Base-by-base conservation (phyloP, 2,329 filamentous ascomycete species). In the Colletotrichum noveboracense region DNA sequence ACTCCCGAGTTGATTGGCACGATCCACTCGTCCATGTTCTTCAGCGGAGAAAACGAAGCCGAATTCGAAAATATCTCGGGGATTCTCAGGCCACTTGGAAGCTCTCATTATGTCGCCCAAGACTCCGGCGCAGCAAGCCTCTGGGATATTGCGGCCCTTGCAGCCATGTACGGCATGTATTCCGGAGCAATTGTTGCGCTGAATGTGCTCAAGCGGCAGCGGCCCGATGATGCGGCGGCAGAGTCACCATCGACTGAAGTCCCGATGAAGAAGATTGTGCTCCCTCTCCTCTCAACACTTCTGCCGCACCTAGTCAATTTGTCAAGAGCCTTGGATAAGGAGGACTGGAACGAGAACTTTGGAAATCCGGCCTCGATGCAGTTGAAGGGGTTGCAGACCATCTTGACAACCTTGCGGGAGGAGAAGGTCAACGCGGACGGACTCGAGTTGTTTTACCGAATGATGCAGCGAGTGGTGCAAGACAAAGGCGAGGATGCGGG, bases 141-240 rank as follows among this genome's bases (percentile, higher is more conserved):
- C n/a, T 78, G 74, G 26, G 80, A 82, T 61, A 71, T 79, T 13
- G 81, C 80, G 4, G 76, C 79, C 36, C 78, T 82, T 8, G 74
- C 80, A 9, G 66, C 74, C 61, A 82, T 82, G 80, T 80, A 81
- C 26, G 80, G 80, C 34, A 79, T 82, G 78, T 80, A 81, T 56
- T 65, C 73, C 6, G 81, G 81, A 3, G 77, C 75, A 1, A 78
- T 81, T 32, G 74, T 78, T 13, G 80, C 78, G 28, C 75, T 81
- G 36, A 79, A 66, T 9, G 68, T 82, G 61, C 71, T 81, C n/a
- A 79, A 79, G 75, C 64, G 65, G n/a, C 67, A 60, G 6, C 36
- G 64, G 12, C 76, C 70, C 2, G 79, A 70, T 10, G 70, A 24
- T 18, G 74, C 60, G 30, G 76, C 75, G 12, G 43, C 66, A 28